Conservation (phyloP, 1,284 basidiomycete genomes). For the Ustanciosporium gigantosporum region DNA sequence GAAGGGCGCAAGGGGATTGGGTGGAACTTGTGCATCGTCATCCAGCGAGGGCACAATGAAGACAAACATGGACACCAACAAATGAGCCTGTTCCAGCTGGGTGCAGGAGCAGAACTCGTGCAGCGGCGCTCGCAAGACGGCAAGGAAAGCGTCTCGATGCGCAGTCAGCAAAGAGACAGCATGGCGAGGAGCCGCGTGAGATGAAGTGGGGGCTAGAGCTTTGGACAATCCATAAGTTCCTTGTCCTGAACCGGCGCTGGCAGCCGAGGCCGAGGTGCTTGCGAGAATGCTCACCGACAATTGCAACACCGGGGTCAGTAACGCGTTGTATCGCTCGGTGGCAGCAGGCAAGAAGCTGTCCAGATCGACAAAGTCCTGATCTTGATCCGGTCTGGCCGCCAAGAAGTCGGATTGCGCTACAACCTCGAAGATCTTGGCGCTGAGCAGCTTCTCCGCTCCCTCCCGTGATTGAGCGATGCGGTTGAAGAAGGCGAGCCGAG, state of each 20-base stretch:
- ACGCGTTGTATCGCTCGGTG: constrained; percentile 82
- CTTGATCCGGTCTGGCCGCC: constrained; percentile 76
- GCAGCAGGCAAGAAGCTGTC: constrained; percentile 85
- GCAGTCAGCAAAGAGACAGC: constrained; percentile 75
- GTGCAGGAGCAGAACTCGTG: constrained; percentile 69
- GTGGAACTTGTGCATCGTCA: constrained; percentile 71
- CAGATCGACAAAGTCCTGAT: constrained; percentile 79
- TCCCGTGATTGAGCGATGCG: constrained; percentile 78
- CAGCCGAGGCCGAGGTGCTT: constrained; percentile 64
- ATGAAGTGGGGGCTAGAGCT: constrained; percentile 22
- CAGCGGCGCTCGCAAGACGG: constrained; percentile 74
- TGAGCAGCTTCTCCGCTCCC: constrained; percentile 83
- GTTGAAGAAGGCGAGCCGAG: constrained; percentile 85
- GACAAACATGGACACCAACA: constrained; percentile 73
- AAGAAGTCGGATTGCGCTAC: constrained; percentile 85
- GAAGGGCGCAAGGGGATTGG: constrained; percentile 64
- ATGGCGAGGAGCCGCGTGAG: constrained; percentile 62
- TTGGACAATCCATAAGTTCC: constrained; percentile 21
- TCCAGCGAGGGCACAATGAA: constrained; percentile 72
- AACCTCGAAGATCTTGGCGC: constrained; percentile 76
- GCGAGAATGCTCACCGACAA: constrained; percentile 66
- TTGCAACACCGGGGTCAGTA: constrained; percentile 82
- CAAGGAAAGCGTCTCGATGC: constrained; percentile 78
- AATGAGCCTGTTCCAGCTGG: constrained; percentile 71
- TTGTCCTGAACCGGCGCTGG: constrained; percentile 68